These are phyloP conservation scores for Claviceps fusiformis DNA, from an alignment of 2,329 filamentous ascomycete species.

Conservation along the genomic window DNA sequence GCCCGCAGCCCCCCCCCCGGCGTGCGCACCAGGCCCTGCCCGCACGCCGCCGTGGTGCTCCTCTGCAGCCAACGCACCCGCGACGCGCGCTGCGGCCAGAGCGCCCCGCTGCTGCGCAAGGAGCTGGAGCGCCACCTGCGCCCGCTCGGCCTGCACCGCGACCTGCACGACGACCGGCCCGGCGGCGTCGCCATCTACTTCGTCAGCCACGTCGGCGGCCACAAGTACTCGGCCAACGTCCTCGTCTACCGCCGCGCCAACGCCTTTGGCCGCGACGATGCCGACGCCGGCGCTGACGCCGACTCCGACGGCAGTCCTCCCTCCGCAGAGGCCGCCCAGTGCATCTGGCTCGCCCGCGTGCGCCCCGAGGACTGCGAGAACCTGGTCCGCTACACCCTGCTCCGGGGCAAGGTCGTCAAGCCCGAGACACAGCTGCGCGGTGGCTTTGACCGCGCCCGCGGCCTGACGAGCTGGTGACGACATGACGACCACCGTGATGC, in stretches of 20 bases:
- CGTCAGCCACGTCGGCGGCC: slow-evolving; percentile 88
- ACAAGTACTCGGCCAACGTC: slow-evolving; percentile 92
- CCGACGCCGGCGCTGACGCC: too few species aligned
- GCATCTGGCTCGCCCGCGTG: slow-evolving; percentile 83
- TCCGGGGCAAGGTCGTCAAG: slow-evolving; percentile 92
- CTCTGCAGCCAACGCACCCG: too few species aligned
- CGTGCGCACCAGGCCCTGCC: too few species aligned
- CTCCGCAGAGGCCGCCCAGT: slow-evolving; percentile 57
- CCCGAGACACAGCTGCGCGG: slow-evolving; percentile 72
- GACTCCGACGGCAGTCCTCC: too few species aligned
- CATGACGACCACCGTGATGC: too few species aligned
- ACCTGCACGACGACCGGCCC: slow-evolving; percentile 75
- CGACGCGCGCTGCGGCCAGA: slow-evolving; percentile 88
- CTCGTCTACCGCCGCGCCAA: slow-evolving; percentile 68
- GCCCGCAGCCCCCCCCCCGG: too few species aligned
- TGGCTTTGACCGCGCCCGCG: slow-evolving; percentile 74
- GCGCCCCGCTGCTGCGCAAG: slow-evolving; percentile 72
- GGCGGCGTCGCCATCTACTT: slow-evolving; percentile 94
- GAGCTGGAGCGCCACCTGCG: slow-evolving; percentile 85
- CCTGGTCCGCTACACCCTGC: slow-evolving; percentile 72
- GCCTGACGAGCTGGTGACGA: slow-evolving; percentile 70
- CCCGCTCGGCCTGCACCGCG: slow-evolving; percentile 70
- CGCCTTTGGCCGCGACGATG: slow-evolving; percentile 30
- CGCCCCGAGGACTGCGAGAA: slow-evolving; percentile 86
- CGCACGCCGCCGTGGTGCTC: too few species aligned